Base-by-base conservation (phyloP, 2,329 filamentous ascomycete species). In the Raffaelea ambrosiae region DNA sequence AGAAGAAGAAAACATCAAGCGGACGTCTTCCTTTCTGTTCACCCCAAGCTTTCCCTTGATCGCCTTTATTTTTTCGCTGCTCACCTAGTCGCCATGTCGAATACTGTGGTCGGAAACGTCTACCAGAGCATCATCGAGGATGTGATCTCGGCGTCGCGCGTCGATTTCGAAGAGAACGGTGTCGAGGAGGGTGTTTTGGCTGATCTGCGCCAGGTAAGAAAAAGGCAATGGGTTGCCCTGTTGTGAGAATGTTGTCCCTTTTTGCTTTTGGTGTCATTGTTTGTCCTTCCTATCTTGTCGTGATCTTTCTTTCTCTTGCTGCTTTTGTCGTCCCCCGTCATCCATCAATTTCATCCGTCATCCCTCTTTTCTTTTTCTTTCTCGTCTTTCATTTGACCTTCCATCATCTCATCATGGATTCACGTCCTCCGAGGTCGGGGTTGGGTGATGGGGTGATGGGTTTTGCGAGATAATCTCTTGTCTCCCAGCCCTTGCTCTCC, bases 151-250 rank as follows among this genome's bases (percentile, higher is more conserved):
- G 85, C 86, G 57, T 96, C 91, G 61, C 80, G 87, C 61, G 86
- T 91, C 61, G 93, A 97, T 68, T 97, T 98, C 64, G 93, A 98
- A 66, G 93, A 98, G 70, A 88, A 85, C 58, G 93, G 93, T 59
- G 85, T 97, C 55, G 88, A 95, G 59, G 85, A 91, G 65, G 74
- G 79, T 58, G 91, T 91, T 45, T 72, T 98, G 60, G 81, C 91
- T 57, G 88, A 95, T 65, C 73, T 98, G 74, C 84, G 83, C 67
- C 77, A 84, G 81, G 91, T 97, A 74, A 77, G 86, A 44, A 18
- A 39, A 19, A 43, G 35, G 5, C 11, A 16, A 21, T 40, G 44
- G 19, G 16, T 35, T 46, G 39, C 16, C 31, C 16, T 18, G n/a
- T n/a, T n/a, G n/a, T n/a, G 13, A 29, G 13, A 29, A 29, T 29